Base-by-base conservation (phyloP, 139 green algal species). In the Chlorella vulgaris region DNA sequence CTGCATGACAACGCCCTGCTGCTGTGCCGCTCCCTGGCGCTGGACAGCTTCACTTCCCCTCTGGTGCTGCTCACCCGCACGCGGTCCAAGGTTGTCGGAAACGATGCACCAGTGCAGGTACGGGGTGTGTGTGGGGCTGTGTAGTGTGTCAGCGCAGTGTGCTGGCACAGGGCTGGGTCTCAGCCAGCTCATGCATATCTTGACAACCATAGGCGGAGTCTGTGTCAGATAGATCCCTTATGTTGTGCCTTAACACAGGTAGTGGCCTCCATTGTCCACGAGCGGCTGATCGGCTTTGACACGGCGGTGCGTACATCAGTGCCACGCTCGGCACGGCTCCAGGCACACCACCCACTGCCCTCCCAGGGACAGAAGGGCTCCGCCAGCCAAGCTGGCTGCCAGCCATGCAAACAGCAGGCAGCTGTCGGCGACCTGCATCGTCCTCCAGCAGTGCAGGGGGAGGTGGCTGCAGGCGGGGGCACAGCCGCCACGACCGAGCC, bases 1-100 rank as follows among this genome's bases (percentile, higher is more conserved):
- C 47, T 86, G 7, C 81, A 89, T 47, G 85, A 90, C 39, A 91
- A 97, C 84, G 65, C 76, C 21, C 83, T 97, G 80, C 84, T 97
- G 65, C 42, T 92, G 8, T 74, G 77, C 47, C 82, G 90, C 61
- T 19, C 36, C 24, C 58, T 96, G n/a, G 68, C 74, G 3, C 35
- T 96, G 58, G 87, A 92, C 31, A 88, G 33, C 7, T 94, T 96
- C 38, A n/a, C 70, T 0, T 92, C 89, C 26, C 90, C 90, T 50
- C 66, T 81, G 62, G 55, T 35, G 62, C 55, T 79, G 65, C 69
- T 50, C 31, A 39, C 70, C 0, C 74, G 31, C 24, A 81, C 63
- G 8, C 63, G 21, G n/a, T 39, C 42, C 29, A 26, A 43, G 36
- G 35, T 31, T 0, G 8, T 67, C 61, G 74, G 74, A 3, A 4